Evolutionary conservation across 192 early-diverging fungal species (phyloP).

Genomic region (Coemansia sp.): DNA sequence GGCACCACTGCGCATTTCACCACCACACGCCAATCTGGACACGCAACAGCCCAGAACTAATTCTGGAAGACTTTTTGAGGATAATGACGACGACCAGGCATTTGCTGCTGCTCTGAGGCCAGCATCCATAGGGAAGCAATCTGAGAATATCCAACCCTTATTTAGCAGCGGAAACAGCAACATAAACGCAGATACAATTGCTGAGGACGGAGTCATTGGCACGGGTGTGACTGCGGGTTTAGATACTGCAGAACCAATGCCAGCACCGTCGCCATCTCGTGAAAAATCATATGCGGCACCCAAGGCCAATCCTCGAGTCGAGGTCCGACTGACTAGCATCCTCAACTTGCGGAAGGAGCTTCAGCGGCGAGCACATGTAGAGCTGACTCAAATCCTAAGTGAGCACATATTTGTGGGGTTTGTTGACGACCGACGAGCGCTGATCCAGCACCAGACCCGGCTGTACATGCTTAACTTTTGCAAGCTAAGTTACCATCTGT

Average conservation of each 20-base stretch:
- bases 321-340: slow-evolving; percentile 81
- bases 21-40: slow-evolving; percentile 10
- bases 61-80: neutral
- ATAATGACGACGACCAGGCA: neutral
- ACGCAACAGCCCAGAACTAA: neutral
- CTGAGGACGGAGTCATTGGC: neutral
- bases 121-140: neutral
- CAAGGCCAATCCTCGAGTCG: slow-evolving; percentile 54
- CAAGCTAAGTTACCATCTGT: slow-evolving; percentile 77
- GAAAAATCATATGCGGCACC: slow-evolving; percentile 27
- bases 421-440: slow-evolving; percentile 74
- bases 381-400: slow-evolving; percentile 73
- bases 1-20: slow-evolving; percentile 16
- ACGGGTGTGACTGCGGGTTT: neutral
- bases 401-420: slow-evolving; percentile 88
- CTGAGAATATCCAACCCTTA: slow-evolving; percentile 16
- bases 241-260: neutral
- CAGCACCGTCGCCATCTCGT: slow-evolving; percentile 1
- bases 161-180: slow-evolving; percentile 2
- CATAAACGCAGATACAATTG: neutral
- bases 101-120: neutral
- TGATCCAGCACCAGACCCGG: slow-evolving; percentile 84
- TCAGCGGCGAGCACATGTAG: slow-evolving; percentile 46
- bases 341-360: slow-evolving; percentile 74
- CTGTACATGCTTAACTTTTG: slow-evolving; percentile 84